Evolutionary conservation across 2,329 filamentous ascomycete species (phyloP), one percentile per base, ranked within the genome.

Genomic region (Trichoderma brevicompactum): DNA sequence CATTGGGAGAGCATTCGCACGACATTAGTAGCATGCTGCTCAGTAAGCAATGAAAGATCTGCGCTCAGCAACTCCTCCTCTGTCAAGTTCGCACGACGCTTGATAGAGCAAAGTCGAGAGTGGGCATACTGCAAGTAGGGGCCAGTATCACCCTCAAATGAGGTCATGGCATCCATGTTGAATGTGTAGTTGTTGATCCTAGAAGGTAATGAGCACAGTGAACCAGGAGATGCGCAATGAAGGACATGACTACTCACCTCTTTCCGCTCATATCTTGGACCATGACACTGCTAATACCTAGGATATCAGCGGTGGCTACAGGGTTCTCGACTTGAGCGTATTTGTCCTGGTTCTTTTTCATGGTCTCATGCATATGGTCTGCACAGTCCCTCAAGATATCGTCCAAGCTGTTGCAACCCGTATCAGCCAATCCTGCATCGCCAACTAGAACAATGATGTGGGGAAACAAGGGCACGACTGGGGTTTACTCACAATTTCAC

Each of bases 181-280:
- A 94, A 94, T 65, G 84, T 82, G 74, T 88, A 89, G 77, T 87
- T 87, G 77, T 87, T 87, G 76, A 87, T 85, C 72, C 87, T 78
- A 40, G n/a, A 44, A 48, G 41, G 4, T 17, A 2, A 54, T 54
- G 38, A 61, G 56, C 23, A 17, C 10, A 38, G 2, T n/a, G 19
- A 64, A 10, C 12, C 19, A 32, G 19, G 19, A 38, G 13, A 32
- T 15, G 6, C 56, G 34, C 17, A 13, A 32, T 50, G 63, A 48
- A 49, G 54, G 28, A 55, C 23, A 28, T 13, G 13, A 19, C 53
- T 46, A 71, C 84, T 69, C 79, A 90, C 89, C 92, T 87, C 87
- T 97, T 98, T 76, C 94, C 95, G 70, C 87, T 91, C 92, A 98
- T 97, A 75, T 98, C 95, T 79, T 98, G 94, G 19, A 97, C 92